A percentile compares a stretch with the other conserved stretches of the same genome.
Conservation (phyloP, 495 filamentous ascomycete species). For the Hypoxylon lienhwacheense region DNA sequence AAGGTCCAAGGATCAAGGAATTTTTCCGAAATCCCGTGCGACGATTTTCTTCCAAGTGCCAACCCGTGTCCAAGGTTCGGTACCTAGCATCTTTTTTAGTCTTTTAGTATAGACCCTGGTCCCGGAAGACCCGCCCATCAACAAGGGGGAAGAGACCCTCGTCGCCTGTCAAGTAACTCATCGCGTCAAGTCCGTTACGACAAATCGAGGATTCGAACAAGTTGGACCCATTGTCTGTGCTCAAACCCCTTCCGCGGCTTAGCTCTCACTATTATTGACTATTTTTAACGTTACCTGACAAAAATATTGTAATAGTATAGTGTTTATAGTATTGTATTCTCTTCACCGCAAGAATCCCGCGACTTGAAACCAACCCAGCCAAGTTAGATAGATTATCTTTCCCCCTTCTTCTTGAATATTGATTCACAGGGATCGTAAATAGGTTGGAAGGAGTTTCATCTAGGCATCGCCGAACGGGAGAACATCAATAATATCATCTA, state of each 20-base stretch:
- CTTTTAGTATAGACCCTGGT: conserved; percentile 24
- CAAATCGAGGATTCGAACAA: conserved; percentile 22
- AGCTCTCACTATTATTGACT: conserved; percentile 26
- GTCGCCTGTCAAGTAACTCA: too few species aligned
- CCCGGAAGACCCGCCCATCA: conserved; percentile 34
- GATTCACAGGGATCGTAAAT: conserved; percentile 7
- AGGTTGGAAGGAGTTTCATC: conserved; percentile 12
- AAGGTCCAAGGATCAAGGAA: conserved; percentile 23
- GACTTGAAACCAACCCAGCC: conserved; percentile 25
- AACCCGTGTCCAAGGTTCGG: too few species aligned
- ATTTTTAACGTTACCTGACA: conserved; percentile 34
- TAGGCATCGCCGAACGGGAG: conserved; percentile 19
- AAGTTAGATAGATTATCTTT: conserved; percentile 16
- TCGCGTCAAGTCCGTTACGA: conserved; percentile 30
- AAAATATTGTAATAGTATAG: too few species aligned
- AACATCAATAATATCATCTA: conserved; percentile 8
- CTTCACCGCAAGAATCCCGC: conserved; percentile 40
- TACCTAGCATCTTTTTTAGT: conserved; percentile 4
- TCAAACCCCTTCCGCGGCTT: conserved; percentile 26
- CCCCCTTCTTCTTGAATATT: not conserved
- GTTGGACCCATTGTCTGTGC: conserved; percentile 31
- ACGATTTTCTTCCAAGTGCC: conserved; percentile 10
- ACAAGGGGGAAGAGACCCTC: conserved; percentile 24
- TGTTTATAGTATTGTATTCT: too few species aligned
- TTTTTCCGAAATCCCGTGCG: conserved; percentile 20